phyloP scores from a whole-genome alignment of 768 basidiomycete genomes.

The Leucocoprinus birnbaumii region DNA sequence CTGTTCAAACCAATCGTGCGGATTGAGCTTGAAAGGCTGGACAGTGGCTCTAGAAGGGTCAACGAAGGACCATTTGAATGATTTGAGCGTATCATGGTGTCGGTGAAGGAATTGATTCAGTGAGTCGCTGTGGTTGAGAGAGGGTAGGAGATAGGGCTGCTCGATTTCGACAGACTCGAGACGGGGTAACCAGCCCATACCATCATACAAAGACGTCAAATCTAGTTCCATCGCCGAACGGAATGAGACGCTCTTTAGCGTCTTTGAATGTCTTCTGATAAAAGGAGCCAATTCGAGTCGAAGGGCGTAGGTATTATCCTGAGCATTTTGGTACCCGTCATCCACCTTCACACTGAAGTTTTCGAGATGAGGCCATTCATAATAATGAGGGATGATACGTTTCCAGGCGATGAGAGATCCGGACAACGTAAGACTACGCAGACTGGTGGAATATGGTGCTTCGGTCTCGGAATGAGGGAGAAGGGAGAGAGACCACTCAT shows the following conservation, averaged over 20 bases:
- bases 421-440: constrained; percentile 1
- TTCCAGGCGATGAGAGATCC: constrained; percentile 5
- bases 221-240: neutral
- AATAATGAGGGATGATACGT: neutral
- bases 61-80: constrained; percentile 6
- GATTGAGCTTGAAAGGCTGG: neutral
- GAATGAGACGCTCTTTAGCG: constrained; percentile 3
- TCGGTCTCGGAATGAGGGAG: neutral
- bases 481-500: neutral
- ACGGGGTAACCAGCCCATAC: neutral
- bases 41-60: neutral
- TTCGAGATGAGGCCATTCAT: neutral
- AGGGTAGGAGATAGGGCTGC: constrained; percentile 6
- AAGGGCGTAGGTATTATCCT: constrained; percentile 7
- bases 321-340: neutral
- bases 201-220: constrained; percentile 8
- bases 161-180: constrained; percentile 7
- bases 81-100: constrained; percentile 3
- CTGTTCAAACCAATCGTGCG: constrained; percentile 9
- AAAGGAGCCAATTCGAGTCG: constrained; percentile 7
- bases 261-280: constrained; percentile 7
- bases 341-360: neutral
- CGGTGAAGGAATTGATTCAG: constrained; percentile 6
- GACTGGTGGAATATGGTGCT: neutral
- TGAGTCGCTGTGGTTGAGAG: constrained; percentile 1